phyloP scores from a whole-genome alignment of 1,284 basidiomycete species.

The Macrocystidia cucumis region DNA sequence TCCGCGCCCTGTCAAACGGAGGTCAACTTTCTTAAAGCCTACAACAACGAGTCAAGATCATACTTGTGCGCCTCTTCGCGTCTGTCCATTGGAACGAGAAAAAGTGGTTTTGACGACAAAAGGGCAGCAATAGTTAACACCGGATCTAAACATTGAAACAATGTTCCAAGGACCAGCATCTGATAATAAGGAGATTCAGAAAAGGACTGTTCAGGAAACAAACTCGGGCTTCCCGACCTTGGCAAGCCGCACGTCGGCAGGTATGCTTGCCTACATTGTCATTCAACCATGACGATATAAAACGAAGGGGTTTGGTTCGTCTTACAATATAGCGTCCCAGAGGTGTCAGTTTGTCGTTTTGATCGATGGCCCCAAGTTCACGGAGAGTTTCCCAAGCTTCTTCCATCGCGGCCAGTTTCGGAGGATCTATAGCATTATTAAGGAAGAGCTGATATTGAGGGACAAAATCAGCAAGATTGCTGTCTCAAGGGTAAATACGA shows the following conservation, averaged over 20 bases:
- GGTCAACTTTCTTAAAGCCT: slow-evolving; percentile 2
- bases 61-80: slow-evolving; percentile 74
- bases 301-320: slow-evolving; percentile 3
- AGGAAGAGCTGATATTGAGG: slow-evolving; percentile 38
- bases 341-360: slow-evolving; percentile 65
- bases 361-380: slow-evolving; percentile 74
- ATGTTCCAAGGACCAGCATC: slow-evolving; percentile 82
- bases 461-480: slow-evolving; percentile 2
- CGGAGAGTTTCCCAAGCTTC: slow-evolving; percentile 70
- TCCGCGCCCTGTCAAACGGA: slow-evolving; percentile 47
- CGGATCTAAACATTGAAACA: slow-evolving; percentile 75
- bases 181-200: slow-evolving; percentile 17
- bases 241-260: slow-evolving; percentile 83
- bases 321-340: slow-evolving; percentile 77
- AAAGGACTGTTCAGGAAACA: background rate
- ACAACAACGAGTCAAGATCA: slow-evolving; percentile 12
- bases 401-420: slow-evolving; percentile 71
- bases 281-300: slow-evolving; percentile 7
- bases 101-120: slow-evolving; percentile 84
- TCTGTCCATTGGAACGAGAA: slow-evolving; percentile 75
- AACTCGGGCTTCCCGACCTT: slow-evolving; percentile 50
- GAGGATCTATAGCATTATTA: slow-evolving; percentile 78
- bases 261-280: slow-evolving; percentile 62
- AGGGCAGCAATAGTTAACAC: slow-evolving; percentile 80
- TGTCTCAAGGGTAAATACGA: background rate